Conservation (phyloP, 2,329 filamentous ascomycete species). For the Cladosporium colombiae region DNA sequence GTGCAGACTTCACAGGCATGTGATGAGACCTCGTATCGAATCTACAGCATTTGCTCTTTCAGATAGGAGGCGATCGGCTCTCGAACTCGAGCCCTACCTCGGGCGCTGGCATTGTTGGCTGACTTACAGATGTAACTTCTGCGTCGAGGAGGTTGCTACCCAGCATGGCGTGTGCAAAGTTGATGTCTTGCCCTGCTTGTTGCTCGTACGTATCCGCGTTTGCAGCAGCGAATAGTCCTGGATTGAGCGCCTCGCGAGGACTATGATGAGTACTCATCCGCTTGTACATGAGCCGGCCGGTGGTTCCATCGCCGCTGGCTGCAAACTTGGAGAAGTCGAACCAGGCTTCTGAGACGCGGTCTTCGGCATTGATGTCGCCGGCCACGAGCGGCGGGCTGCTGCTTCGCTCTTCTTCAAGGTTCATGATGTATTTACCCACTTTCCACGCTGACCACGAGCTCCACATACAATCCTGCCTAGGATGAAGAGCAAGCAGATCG, state of each 20-base stretch:
- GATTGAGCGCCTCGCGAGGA: conserved; percentile 15
- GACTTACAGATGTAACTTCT: background rate
- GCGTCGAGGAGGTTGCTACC: conserved; percentile 3
- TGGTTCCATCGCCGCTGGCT: background rate
- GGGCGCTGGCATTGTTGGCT: background rate
- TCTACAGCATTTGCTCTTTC: background rate
- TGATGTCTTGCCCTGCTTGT: conserved; percentile 6
- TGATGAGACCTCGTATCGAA: background rate
- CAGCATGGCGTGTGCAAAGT: conserved; percentile 9
- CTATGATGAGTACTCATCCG: conserved; percentile 1
- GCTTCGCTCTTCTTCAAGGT: conserved; percentile 25
- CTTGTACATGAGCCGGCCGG: conserved; percentile 15
- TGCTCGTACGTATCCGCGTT: background rate
- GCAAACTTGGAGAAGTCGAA: conserved; percentile 26
- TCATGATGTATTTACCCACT: conserved; percentile 29
- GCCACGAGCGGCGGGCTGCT: conserved; percentile 20
- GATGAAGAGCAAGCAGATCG: conserved; percentile 28
- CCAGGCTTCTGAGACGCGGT: conserved; percentile 26
- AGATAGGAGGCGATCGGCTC: background rate
- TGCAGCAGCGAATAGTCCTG: background rate
- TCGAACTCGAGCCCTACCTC: background rate
- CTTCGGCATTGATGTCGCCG: conserved; percentile 22
- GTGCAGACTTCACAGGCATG: background rate
- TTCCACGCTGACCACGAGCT: conserved; percentile 31
- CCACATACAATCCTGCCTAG: conserved; percentile 30